phyloP scores from a whole-genome alignment of 768 basidiomycete genomes.

The Epithele typhae region DNA sequence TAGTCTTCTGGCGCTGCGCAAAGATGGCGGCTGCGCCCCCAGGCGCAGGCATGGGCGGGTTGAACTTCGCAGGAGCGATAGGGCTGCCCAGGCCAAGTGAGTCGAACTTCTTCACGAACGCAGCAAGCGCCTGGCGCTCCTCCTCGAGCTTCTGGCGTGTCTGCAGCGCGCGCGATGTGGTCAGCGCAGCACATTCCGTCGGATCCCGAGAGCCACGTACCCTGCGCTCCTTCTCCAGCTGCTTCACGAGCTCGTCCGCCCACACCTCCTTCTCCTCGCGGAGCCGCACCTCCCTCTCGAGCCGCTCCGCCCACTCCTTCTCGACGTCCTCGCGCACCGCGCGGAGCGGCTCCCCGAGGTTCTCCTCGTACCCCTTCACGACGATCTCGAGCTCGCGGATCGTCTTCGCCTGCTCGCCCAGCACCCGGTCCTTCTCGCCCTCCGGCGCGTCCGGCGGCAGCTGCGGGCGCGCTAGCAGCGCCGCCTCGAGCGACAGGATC shows the following conservation, averaged over 20 bases:
- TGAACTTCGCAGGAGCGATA: slow-evolving; percentile 36
- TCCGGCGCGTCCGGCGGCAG: slow-evolving; percentile 63
- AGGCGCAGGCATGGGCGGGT: slow-evolving; percentile 44
- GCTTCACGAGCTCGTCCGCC: slow-evolving; percentile 69
- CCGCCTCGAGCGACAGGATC: slow-evolving; percentile 78
- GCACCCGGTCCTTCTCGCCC: slow-evolving; percentile 68
- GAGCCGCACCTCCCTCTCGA: slow-evolving; percentile 54
- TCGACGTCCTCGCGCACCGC: slow-evolving; percentile 71
- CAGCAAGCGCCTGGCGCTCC: slow-evolving; percentile 70
- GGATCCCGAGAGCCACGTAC: slow-evolving; percentile 29
- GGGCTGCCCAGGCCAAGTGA: slow-evolving; percentile 51
- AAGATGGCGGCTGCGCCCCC: slow-evolving; percentile 49
- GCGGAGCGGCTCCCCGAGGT: slow-evolving; percentile 62
- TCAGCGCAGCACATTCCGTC: too few species aligned
- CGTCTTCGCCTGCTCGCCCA: slow-evolving; percentile 67
- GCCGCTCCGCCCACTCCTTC: slow-evolving; percentile 58
- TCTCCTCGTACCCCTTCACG: slow-evolving; percentile 68
- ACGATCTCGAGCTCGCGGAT: slow-evolving; percentile 77
- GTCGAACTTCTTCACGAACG: slow-evolving; percentile 83
- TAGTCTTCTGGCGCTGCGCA: slow-evolving; percentile 41
- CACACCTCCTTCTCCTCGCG: slow-evolving; percentile 70
- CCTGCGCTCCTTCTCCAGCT: slow-evolving; percentile 78
- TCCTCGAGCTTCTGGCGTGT: slow-evolving; percentile 63
- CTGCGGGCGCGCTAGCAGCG: slow-evolving; percentile 67
- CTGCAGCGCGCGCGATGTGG: slow-evolving; percentile 26